These are phyloP conservation scores for Pleurotus djamor DNA, from an alignment of 768 basidiomycete species.

Conservation along the genomic window DNA sequence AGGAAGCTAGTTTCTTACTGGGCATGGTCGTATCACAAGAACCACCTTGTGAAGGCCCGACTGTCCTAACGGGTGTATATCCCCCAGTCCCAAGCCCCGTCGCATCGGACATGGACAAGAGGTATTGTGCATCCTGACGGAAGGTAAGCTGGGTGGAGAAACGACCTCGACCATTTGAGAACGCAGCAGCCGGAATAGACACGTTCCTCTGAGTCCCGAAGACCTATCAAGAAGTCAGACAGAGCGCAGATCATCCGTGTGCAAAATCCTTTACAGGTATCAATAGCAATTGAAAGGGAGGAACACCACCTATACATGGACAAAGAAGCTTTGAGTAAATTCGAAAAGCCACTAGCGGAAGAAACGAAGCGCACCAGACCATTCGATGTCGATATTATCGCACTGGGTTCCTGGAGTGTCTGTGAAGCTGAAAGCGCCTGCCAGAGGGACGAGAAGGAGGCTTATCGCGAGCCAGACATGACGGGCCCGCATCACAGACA, in stretches of 20 bases:
- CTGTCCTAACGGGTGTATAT: constrained; percentile 42
- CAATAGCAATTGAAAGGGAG: constrained; percentile 51
- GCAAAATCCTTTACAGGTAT: constrained; percentile 39
- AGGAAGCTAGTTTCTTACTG: constrained; percentile 18
- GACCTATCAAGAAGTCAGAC: constrained; percentile 30
- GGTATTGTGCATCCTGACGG: constrained; percentile 31
- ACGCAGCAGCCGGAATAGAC: constrained; percentile 53
- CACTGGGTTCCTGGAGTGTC: constrained; percentile 50
- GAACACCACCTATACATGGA: constrained; percentile 44
- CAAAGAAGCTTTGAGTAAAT: too few relatives aligned
- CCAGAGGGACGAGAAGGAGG: constrained; percentile 10
- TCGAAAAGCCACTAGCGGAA: too few relatives aligned
- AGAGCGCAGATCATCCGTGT: background rate
- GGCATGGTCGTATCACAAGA: constrained; percentile 50
- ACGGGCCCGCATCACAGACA: constrained; percentile 13
- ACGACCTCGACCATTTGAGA: constrained; percentile 50
- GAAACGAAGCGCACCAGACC: constrained; percentile 47
- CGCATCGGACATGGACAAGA: constrained; percentile 71
- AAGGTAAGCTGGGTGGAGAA: constrained; percentile 48
- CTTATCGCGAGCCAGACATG: background rate
- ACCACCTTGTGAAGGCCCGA: constrained; percentile 43
- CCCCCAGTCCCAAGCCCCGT: constrained; percentile 71
- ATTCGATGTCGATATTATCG: constrained; percentile 56
- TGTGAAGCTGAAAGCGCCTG: constrained; percentile 45
- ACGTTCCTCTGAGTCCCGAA: constrained; percentile 54